Evolutionary conservation across 2,329 filamentous ascomycete genomes (phyloP), one percentile per base, ranked within the genome.

Genomic region (Penicillium janthinellum): DNA sequence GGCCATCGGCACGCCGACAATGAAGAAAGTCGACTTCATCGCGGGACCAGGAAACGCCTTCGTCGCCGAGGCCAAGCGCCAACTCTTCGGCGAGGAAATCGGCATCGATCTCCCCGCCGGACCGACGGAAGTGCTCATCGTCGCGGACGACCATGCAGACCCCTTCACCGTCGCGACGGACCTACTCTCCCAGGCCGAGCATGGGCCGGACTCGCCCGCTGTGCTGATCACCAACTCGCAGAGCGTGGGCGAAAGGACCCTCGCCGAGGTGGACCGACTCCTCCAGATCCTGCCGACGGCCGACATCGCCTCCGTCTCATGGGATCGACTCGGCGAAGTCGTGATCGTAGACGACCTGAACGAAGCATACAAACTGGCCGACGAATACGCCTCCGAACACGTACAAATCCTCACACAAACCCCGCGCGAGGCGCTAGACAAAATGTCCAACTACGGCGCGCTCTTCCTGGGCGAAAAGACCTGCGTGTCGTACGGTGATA

Each of bases 101-200:
- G 82, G 83, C 5, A 85, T 85, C 57, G 82, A 85, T 64, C 73
- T 85, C 1, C 76, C 82, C 22, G 83, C 83, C 0, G 83, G 83
- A 0, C 83, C 83, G 11, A 84, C 82, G 0, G 83, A 85, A 66
- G 71, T 84, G 20, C 71, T 84, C 10, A 77, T 84, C 34, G 78
- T 84, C 0, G 80, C 81, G 2, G 82, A 84, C 57, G 75, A 78
- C 42, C 57, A 70, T 1, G 81, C 81, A 0, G 79, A 83, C 67
- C 77, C 80, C 0, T 78, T 79, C 56, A 78, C 73, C 1, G 67
- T 78, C 1, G 82, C 81, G 1, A 79, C 75, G 0, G 81, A 83
- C 59, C 66, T 83, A 10, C 68, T 84, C 1, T 79, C 77, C 0
- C 81, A 83, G 64, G 81, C 81, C 4, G 81, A 83, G 62, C 83